Evolutionary conservation across 2,329 filamentous ascomycete species (phyloP).

Genomic region (Neurospora sp.): DNA sequence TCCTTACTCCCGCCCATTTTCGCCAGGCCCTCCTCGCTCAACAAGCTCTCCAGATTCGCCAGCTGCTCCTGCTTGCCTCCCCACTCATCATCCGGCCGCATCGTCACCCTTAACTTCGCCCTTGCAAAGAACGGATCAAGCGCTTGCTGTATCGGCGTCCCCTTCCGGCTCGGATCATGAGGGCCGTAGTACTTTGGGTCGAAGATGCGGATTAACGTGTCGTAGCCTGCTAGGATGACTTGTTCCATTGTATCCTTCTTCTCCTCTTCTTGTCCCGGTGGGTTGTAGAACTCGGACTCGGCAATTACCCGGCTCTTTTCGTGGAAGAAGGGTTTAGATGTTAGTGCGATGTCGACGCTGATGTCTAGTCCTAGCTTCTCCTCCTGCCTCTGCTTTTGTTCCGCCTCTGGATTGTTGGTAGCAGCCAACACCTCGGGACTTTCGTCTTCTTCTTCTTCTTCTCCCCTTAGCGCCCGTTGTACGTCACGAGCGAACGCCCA

Average conservation of each 20-base stretch:
- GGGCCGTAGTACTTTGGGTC: slow-evolving; percentile 60
- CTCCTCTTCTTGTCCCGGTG: not conserved
- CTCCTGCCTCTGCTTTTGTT: not conserved
- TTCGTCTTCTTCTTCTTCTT: not conserved
- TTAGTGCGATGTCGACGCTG: slow-evolving; percentile 57
- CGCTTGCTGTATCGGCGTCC: slow-evolving; percentile 37
- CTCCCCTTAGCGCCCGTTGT: slow-evolving; percentile 18
- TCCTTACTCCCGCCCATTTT: slow-evolving; percentile 41
- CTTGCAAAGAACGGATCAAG: slow-evolving; percentile 53
- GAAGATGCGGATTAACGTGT: slow-evolving; percentile 64
- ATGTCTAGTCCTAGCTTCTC: slow-evolving; percentile 6
- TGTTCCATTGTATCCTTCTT: slow-evolving; percentile 33
- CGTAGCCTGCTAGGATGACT: slow-evolving; percentile 63
- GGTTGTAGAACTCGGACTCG: slow-evolving; percentile 31
- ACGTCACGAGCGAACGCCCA: slow-evolving; percentile 52
- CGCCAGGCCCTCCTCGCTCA: slow-evolving; percentile 33
- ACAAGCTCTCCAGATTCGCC: slow-evolving; percentile 41
- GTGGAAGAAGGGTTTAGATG: slow-evolving; percentile 62
- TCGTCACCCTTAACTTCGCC: slow-evolving; percentile 53
- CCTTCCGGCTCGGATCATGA: slow-evolving; percentile 4
- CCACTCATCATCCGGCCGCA: slow-evolving; percentile 51
- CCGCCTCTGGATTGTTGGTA: not conserved
- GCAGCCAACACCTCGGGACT: not conserved
- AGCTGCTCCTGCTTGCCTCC: slow-evolving; percentile 45
- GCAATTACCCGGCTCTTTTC: slow-evolving; percentile 57